Evolutionary conservation across 2,329 filamentous ascomycete species (phyloP).

Genomic region (Corynespora cassiicola): DNA sequence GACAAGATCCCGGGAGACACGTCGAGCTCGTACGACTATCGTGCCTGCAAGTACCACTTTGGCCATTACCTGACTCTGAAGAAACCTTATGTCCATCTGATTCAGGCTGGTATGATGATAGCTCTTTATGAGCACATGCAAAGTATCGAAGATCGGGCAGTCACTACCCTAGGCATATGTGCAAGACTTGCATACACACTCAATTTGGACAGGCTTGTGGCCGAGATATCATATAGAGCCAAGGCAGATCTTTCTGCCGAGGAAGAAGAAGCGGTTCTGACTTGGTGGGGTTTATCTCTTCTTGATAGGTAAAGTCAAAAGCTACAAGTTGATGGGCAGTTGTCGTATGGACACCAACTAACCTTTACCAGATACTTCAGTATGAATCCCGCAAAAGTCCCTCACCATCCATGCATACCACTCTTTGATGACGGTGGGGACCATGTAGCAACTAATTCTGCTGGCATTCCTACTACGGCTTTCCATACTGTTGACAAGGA

Average conservation of each 20-base stretch:
- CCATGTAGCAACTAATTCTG: too few relatives aligned
- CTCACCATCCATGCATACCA: too few relatives aligned
- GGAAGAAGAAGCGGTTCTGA: constrained; percentile 13
- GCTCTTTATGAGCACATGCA: constrained; percentile 22
- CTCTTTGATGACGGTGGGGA: too few relatives aligned
- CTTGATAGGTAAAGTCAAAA: constrained; percentile 18
- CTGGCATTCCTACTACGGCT: too few relatives aligned
- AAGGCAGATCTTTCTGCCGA: too few relatives aligned
- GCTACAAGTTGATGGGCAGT: too few relatives aligned
- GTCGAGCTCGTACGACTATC: constrained; percentile 17
- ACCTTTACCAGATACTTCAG: too few relatives aligned
- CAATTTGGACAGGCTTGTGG: constrained; percentile 14
- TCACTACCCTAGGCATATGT: constrained; percentile 19
- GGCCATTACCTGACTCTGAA: constrained; percentile 15
- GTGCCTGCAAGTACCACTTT: constrained; percentile 21
- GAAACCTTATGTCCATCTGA: constrained; percentile 13
- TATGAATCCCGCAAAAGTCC: too few relatives aligned
- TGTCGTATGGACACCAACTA: too few relatives aligned
- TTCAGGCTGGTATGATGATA: constrained; percentile 23
- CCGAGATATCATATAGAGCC: too few relatives aligned
- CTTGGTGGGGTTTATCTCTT: constrained; percentile 10
- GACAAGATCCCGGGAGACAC: constrained; percentile 9
- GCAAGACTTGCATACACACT: constrained; percentile 15
- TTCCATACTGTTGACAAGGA: constrained; percentile 12
- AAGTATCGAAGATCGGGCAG: constrained; percentile 14